phyloP scores from a whole-genome alignment of 225 moss, liverwort and hornwort species.

The Lunularia cruciata region DNA sequence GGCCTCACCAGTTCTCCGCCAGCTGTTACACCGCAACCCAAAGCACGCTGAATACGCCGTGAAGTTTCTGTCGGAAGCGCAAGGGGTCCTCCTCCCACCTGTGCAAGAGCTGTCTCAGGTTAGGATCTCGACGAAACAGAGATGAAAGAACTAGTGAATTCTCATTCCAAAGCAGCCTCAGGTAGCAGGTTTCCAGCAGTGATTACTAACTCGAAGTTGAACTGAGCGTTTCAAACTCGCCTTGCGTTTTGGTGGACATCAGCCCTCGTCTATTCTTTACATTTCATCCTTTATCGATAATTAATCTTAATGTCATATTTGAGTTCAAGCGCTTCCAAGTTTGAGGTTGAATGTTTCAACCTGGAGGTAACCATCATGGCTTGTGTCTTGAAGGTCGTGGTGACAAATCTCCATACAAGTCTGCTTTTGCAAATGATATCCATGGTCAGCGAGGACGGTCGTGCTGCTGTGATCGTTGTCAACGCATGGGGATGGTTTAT shows the following conservation, averaged over 20 bases:
- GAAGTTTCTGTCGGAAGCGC: constrained; percentile 21
- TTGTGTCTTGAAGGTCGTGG: constrained; percentile 29
- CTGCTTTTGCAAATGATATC: constrained; percentile 30
- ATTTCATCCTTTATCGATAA: neutral
- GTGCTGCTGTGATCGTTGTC: constrained; percentile 19
- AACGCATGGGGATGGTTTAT: constrained; percentile 42
- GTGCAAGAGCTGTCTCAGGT: constrained; percentile 33
- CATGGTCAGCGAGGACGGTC: constrained; percentile 29
- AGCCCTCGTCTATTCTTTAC: neutral
- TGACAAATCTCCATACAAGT: constrained; percentile 19
- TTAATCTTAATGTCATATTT: neutral
- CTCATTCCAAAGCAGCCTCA: neutral
- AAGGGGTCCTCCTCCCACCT: constrained; percentile 26
- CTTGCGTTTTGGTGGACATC: no score
- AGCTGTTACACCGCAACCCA: constrained; percentile 18
- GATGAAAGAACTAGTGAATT: neutral
- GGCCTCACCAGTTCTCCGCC: constrained; percentile 31
- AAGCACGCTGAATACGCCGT: constrained; percentile 21
- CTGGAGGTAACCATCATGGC: neutral
- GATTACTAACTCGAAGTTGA: neutral
- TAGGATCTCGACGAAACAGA: neutral
- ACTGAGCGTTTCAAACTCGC: no score
- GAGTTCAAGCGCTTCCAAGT: no score
- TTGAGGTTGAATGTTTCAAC: no score
- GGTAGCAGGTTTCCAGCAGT: neutral